Evolutionary conservation across 768 basidiomycete species (phyloP).

Genomic region (Panaeolus papilionaceus): DNA sequence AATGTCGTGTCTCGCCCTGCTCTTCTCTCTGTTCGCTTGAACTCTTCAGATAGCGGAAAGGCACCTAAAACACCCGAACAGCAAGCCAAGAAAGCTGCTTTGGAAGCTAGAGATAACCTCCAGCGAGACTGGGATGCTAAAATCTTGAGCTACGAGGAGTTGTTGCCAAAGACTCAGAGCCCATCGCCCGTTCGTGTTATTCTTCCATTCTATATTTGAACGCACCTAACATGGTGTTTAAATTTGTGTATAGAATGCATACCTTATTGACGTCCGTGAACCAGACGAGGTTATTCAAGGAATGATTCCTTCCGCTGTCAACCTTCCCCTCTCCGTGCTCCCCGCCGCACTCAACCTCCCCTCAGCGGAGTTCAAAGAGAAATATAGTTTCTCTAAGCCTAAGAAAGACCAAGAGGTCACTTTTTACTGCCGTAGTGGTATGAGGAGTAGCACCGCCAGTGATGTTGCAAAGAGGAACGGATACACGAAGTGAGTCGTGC

Average conservation of each 20-base stretch:
- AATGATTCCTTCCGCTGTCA: slow-evolving; percentile 91
- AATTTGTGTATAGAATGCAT: slow-evolving; percentile 56
- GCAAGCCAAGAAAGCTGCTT: slow-evolving; percentile 38
- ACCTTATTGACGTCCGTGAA: slow-evolving; percentile 91
- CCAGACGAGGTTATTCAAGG: slow-evolving; percentile 91
- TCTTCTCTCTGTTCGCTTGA: slow-evolving; percentile 16
- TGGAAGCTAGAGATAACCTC: slow-evolving; percentile 44
- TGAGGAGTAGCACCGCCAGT: slow-evolving; percentile 79
- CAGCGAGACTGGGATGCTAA: slow-evolving; percentile 82
- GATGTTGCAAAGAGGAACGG: slow-evolving; percentile 86
- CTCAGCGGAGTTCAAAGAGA: slow-evolving; percentile 60
- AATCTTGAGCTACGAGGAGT: slow-evolving; percentile 76
- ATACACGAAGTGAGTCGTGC: slow-evolving; percentile 69
- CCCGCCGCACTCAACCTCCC: slow-evolving; percentile 65
- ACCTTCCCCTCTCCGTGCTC: slow-evolving; percentile 85
- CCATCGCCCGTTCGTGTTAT: slow-evolving; percentile 63
- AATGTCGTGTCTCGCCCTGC: not conserved
- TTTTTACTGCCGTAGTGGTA: slow-evolving; percentile 92
- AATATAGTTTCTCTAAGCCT: slow-evolving; percentile 80
- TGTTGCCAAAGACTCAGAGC: slow-evolving; percentile 80
- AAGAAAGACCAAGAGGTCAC: slow-evolving; percentile 73
- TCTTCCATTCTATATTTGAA: not conserved
- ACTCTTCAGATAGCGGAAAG: slow-evolving; percentile 23
- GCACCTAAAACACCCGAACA: slow-evolving; percentile 37
- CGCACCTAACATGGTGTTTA: not conserved